Base-by-base conservation (phyloP, 345 rosid genomes). In the Citrus sinensis region DNA sequence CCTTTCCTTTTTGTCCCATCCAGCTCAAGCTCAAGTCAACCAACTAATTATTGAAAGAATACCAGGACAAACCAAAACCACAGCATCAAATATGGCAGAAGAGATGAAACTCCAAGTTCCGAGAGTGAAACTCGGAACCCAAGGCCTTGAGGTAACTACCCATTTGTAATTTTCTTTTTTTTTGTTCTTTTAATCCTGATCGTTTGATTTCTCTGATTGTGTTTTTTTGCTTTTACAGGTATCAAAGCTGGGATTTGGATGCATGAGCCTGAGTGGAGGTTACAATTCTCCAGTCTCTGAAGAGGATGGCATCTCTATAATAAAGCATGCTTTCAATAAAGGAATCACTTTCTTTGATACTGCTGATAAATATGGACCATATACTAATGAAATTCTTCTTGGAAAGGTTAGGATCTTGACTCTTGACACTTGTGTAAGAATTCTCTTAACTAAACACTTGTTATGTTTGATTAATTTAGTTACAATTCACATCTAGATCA, bases 241-340 rank as follows among this genome's bases (percentile, higher is more conserved):
- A 4, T 87, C 89, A 3, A 87, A 83, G 75, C 63, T 87, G 78
- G 87, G 87, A 10, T 85, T 84, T 76, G 87, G 87, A 2, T 86
- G 89, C 56, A 64, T 74, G 80, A 83, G 83, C 24, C 78, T 82
- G 16, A n/a, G 35, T 42, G 87, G 84, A 34, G 9, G 1, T 1
- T 84, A 80, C 75, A 82, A 76, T 76, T 75, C 76, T 63, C 85
- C 85, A 1, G 29, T 82, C 17, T n/a, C 84, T 5, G 84, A 86
- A 6, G 89, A 84, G 20, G 81, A 35, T 24, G 84, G 82, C 24
- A 80, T 86, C 37, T 56, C 87, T 58, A 64, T 84, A 19, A 73
- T 84, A 58, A 84, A 72, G 77, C 49, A 82, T 22, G 89, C 85
- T 11, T 84, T 80, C 7, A 39, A 51, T 7, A 69, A 51, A 24